Evolutionary conservation across 192 early-diverging fungal genomes (phyloP), one percentile per base, ranked within the genome.

Genomic region (Cetraspora pellucida): DNA sequence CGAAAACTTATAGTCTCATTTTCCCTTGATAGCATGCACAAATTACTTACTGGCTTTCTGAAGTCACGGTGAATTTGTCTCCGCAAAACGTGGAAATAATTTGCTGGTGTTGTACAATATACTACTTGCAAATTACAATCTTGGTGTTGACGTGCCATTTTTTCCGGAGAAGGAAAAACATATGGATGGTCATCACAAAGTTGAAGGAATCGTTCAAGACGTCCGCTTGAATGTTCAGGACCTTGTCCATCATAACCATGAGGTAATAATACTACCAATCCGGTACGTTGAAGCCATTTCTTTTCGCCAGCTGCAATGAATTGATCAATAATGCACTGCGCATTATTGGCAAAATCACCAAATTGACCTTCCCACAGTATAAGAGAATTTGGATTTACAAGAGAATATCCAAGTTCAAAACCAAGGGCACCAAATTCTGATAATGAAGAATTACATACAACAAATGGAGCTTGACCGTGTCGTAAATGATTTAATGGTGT

Each of bases 191-290:
- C 95, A 84, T 98, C 95, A 82, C 92, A 93, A 84, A 98, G 86
- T 85, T 96, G 95, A 79, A 99, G 88, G 85, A 92, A 99, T 71
- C 97, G 93, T 88, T 99, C 97, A 68, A 98, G 86, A 77, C 97
- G 91, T 50, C 95, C 89, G 10, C 94, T 96, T 45, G 97, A 99
- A 87, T 99, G 97, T 85, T 99, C 97, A 27, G 97, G 96, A 60
- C 97, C 97, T 86, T 97, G 95, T 67, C 97, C 97, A 82, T 99
- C 97, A 85, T 95, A 99, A 71, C 97, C 97, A 84, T 99, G 97
- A 16, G 97, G 97, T 72, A 99, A 87, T 63, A 95, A 87, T 87
- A 97, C 87, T 50, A 95, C 93, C 79, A 99, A 83, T 65, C 97
- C 97, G 45, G 95, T 95, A 19, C 75, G 64, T 31, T 70, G 73